A percentile compares a stretch with the other conserved stretches of the same genome.
phyloP scores from a whole-genome alignment of 495 filamentous ascomycete genomes.

The Penicillium cinerascens region DNA sequence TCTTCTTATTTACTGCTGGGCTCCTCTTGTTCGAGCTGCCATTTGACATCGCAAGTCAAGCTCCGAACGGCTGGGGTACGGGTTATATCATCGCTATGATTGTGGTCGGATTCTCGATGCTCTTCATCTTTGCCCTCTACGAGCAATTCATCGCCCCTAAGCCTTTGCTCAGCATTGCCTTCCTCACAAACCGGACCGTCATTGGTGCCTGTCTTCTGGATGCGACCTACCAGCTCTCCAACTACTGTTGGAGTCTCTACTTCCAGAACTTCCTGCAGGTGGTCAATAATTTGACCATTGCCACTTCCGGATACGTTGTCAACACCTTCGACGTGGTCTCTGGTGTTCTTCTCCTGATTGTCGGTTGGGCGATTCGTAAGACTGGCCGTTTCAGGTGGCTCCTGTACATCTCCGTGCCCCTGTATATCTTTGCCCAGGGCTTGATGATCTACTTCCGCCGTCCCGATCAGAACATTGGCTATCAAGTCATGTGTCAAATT shows the following conservation, averaged over 20 bases:
- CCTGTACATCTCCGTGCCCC: slow-evolving; percentile 54
- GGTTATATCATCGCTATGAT: slow-evolving; percentile 51
- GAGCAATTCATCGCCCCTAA: slow-evolving; percentile 51
- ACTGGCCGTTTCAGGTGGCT: slow-evolving; percentile 52
- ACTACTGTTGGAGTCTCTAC: slow-evolving; percentile 50
- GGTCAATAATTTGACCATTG: slow-evolving; percentile 53
- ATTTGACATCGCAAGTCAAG: slow-evolving; percentile 46
- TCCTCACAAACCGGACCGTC: slow-evolving; percentile 59
- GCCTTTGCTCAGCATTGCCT: slow-evolving; percentile 51
- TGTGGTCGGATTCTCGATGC: slow-evolving; percentile 49
- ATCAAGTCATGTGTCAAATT: slow-evolving; percentile 69
- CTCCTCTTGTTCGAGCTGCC: slow-evolving; percentile 59
- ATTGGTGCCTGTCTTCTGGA: slow-evolving; percentile 56
- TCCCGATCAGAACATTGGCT: slow-evolving; percentile 52
- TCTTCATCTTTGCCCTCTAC: slow-evolving; percentile 52
- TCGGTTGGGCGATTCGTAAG: slow-evolving; percentile 48
- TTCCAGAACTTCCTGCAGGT: slow-evolving; percentile 73
- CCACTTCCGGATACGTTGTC: slow-evolving; percentile 46
- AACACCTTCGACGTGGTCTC: slow-evolving; percentile 49
- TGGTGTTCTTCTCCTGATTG: slow-evolving; percentile 40
- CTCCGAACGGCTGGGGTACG: slow-evolving; percentile 43
- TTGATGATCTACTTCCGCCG: slow-evolving; percentile 65
- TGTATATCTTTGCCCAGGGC: slow-evolving; percentile 52
- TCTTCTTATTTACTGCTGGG: slow-evolving; percentile 54
- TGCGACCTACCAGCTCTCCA: slow-evolving; percentile 53